phyloP scores from a whole-genome alignment of 2,329 filamentous ascomycete genomes.

The Fusarium sambucinum region DNA sequence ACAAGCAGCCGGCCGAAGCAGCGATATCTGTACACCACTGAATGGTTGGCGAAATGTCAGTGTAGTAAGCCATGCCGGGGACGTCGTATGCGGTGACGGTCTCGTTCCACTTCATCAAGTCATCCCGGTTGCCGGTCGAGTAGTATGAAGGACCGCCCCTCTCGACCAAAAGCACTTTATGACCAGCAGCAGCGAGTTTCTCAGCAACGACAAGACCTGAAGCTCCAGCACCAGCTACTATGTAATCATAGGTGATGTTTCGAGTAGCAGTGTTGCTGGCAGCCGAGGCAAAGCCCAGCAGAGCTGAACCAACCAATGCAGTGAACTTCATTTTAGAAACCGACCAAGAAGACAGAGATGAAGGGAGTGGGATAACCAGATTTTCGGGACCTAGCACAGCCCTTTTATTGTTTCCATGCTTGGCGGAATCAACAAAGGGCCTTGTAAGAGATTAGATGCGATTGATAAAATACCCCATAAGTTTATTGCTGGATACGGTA shows the following conservation, averaged over 20 bases:
- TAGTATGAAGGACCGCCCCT: slow-evolving; percentile 71
- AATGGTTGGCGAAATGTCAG: slow-evolving; percentile 64
- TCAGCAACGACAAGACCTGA: slow-evolving; percentile 43
- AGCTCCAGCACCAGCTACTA: slow-evolving; percentile 41
- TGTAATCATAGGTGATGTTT: slow-evolving; percentile 40
- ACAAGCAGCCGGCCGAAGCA: slow-evolving; percentile 67
- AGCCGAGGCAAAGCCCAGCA: slow-evolving; percentile 33
- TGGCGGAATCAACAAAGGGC: not conserved
- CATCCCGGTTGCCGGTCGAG: slow-evolving; percentile 71
- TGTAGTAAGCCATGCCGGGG: slow-evolving; percentile 76
- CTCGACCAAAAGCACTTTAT: slow-evolving; percentile 72
- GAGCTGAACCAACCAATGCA: slow-evolving; percentile 15
- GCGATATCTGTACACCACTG: slow-evolving; percentile 43
- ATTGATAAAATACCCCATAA: slow-evolving; percentile 39
- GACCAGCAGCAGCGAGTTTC: slow-evolving; percentile 70
- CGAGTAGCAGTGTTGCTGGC: slow-evolving; percentile 13
- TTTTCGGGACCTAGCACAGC: not conserved
- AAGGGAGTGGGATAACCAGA: not conserved
- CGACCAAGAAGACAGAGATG: not conserved
- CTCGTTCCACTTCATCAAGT: slow-evolving; percentile 68
- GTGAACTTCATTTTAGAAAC: slow-evolving; percentile 28
- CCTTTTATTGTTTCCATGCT: slow-evolving; percentile 6
- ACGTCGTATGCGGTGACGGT: slow-evolving; percentile 77
- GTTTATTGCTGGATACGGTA: slow-evolving; percentile 12
- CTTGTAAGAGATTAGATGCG: slow-evolving; percentile 41